A percentile compares a stretch with the other conserved stretches of the same genome.
Evolutionary conservation across 2,329 filamentous ascomycete genomes (phyloP).

Genomic region (Sporothrix pseudoabietina): DNA sequence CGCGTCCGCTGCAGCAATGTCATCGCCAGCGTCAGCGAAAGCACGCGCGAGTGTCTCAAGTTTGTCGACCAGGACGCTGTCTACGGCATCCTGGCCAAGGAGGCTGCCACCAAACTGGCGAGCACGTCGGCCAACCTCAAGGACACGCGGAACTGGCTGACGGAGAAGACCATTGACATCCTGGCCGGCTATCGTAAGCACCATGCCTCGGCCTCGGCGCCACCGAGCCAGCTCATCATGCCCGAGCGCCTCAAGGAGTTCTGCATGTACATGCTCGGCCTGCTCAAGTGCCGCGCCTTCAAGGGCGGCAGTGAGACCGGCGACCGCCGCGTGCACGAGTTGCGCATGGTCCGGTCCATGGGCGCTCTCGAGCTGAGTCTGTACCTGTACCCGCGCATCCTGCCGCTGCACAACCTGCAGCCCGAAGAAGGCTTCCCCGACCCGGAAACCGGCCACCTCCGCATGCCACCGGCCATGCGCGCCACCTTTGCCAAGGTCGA

Average conservation of each 20-base stretch:
- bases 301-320: slow-evolving; percentile 90
- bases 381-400: slow-evolving; percentile 93
- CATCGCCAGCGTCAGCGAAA: slow-evolving; percentile 88
- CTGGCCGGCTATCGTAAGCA: slow-evolving; percentile 91
- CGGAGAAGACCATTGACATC: slow-evolving; percentile 91
- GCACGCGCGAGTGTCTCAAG: slow-evolving; percentile 80
- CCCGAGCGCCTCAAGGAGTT: slow-evolving; percentile 96
- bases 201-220: slow-evolving; percentile 78
- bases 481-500: slow-evolving; percentile 87
- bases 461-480: slow-evolving; percentile 77
- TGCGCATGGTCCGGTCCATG: slow-evolving; percentile 87
- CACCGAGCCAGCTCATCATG: slow-evolving; percentile 89
- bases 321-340: slow-evolving; percentile 86
- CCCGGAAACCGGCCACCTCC: slow-evolving; percentile 77
- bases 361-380: slow-evolving; percentile 81
- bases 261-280: slow-evolving; percentile 89
- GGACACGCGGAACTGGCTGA: slow-evolving; percentile 79
- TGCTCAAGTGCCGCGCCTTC: slow-evolving; percentile 89
- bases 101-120: slow-evolving; percentile 83
- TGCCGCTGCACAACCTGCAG: slow-evolving; percentile 85
- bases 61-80: slow-evolving; percentile 97
- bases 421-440: slow-evolving; percentile 92
- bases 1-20: slow-evolving; percentile 91
- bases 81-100: slow-evolving; percentile 84
- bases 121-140: slow-evolving; percentile 72